Conservation (phyloP, 352 stramenopile species). For the Globisporangium parvum region DNA sequence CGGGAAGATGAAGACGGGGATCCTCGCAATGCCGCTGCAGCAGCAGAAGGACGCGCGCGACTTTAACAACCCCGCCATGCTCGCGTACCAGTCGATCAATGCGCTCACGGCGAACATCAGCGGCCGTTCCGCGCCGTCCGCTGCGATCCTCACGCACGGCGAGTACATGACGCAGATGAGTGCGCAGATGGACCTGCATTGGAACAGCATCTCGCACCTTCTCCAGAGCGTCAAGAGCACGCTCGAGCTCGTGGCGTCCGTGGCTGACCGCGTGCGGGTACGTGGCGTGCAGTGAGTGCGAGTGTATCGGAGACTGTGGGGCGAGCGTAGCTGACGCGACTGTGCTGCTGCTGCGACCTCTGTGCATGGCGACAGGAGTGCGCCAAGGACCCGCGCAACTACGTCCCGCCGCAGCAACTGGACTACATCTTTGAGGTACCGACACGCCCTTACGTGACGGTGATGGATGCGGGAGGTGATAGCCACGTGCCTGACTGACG, state of each 20-base stretch:
- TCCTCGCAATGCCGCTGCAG: slow-evolving; percentile 68
- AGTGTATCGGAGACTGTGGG: neutral
- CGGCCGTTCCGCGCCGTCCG: slow-evolving; percentile 40
- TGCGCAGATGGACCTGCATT: slow-evolving; percentile 82
- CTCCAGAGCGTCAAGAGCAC: slow-evolving; percentile 76
- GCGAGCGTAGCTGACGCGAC: neutral
- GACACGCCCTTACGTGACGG: too few relatives aligned
- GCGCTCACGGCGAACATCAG: slow-evolving; percentile 68
- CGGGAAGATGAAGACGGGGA: slow-evolving; percentile 76
- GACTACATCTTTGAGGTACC: slow-evolving; percentile 89
- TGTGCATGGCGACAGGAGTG: slow-evolving; percentile 43
- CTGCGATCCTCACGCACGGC: slow-evolving; percentile 73
- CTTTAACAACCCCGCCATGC: slow-evolving; percentile 55
- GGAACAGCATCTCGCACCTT: slow-evolving; percentile 81
- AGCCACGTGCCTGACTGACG: neutral
- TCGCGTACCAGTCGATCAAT: slow-evolving; percentile 82
- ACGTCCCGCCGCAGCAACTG: slow-evolving; percentile 67
- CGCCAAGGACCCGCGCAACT: slow-evolving; percentile 58
- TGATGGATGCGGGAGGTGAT: neutral
- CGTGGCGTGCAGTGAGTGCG: slow-evolving; percentile 10
- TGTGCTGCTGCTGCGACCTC: neutral
- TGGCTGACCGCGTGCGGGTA: slow-evolving; percentile 62
- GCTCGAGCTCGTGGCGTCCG: slow-evolving; percentile 52
- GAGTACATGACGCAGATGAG: slow-evolving; percentile 87
- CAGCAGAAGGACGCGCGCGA: slow-evolving; percentile 61